Conservation (phyloP, 495 filamentous ascomycete species). For the Neurospora sp. region DNA sequence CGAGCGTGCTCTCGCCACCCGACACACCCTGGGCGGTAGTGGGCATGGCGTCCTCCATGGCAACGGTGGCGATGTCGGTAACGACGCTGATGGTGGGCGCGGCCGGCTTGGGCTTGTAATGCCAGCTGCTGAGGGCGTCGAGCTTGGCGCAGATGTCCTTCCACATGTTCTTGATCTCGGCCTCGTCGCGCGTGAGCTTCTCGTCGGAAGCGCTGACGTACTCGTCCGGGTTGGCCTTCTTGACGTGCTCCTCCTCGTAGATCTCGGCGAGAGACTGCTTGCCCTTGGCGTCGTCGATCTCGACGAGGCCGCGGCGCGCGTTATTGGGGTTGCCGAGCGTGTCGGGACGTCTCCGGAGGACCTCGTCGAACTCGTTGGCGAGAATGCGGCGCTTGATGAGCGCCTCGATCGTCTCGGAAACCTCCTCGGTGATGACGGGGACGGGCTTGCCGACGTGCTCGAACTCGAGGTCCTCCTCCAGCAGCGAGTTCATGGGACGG, state of each 20-base stretch:
- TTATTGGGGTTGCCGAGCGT: constrained; percentile 42
- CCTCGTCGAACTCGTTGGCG: constrained; percentile 85
- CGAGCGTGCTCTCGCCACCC: constrained; percentile 64
- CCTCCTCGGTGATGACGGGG: constrained; percentile 86
- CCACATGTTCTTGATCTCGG: constrained; percentile 80
- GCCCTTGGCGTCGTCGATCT: constrained; percentile 79
- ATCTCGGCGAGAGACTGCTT: constrained; percentile 81
- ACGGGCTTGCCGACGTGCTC: constrained; percentile 93
- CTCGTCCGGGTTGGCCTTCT: constrained; percentile 61
- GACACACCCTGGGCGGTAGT: constrained; percentile 64
- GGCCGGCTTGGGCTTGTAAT: constrained; percentile 83
- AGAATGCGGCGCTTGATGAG: constrained; percentile 92
- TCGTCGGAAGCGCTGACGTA: constrained; percentile 75
- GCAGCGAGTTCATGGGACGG: constrained; percentile 78
- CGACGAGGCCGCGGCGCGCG: constrained; percentile 56
- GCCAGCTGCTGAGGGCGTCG: constrained; percentile 85
- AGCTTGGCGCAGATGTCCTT: constrained; percentile 68
- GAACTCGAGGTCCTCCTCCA: constrained; percentile 93
- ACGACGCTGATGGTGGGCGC: constrained; percentile 74
- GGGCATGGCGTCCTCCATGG: constrained; percentile 92
- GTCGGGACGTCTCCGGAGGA: constrained; percentile 72
- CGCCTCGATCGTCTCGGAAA: constrained; percentile 85
- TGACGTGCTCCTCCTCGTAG: constrained; percentile 87
- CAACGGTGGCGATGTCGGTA: constrained; percentile 76
- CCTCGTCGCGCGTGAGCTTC: constrained; percentile 70